Conservation (phyloP, 2,329 filamentous ascomycete species). For the Diplocarpon mali region DNA sequence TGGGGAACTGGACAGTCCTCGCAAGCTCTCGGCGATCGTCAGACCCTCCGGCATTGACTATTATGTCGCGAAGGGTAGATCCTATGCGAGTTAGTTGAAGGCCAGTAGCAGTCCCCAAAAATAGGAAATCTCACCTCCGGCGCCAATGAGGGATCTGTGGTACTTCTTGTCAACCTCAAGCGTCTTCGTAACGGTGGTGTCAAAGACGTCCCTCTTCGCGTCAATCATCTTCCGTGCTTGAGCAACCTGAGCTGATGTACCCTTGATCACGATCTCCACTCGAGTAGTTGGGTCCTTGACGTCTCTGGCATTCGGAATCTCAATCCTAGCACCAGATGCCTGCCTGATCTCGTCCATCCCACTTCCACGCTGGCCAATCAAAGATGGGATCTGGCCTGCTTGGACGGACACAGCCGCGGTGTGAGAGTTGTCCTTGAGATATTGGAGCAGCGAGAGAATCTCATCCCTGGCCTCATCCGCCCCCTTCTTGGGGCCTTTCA, state of each 20-base stretch:
- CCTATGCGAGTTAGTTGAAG: slow-evolving; percentile 38
- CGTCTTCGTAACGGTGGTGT: slow-evolving; percentile 75
- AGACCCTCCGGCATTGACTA: slow-evolving; percentile 78
- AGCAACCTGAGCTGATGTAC: slow-evolving; percentile 81
- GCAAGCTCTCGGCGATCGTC: slow-evolving; percentile 75
- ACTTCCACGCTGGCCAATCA: slow-evolving; percentile 83
- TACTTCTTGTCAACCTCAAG: slow-evolving; percentile 91
- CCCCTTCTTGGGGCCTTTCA: slow-evolving; percentile 86
- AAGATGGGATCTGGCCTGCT: slow-evolving; percentile 81
- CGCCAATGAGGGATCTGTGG: slow-evolving; percentile 81
- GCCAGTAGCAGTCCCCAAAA: background rate
- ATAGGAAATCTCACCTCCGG: slow-evolving; percentile 54
- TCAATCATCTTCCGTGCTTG: slow-evolving; percentile 85
- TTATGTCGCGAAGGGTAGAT: slow-evolving; percentile 74
- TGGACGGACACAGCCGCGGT: slow-evolving; percentile 73
- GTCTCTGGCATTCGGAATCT: slow-evolving; percentile 75
- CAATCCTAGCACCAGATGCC: slow-evolving; percentile 76
- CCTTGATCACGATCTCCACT: slow-evolving; percentile 85
- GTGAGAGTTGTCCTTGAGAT: slow-evolving; percentile 77
- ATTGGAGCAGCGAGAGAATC: slow-evolving; percentile 79
- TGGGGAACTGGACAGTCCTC: slow-evolving; percentile 89
- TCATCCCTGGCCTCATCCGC: slow-evolving; percentile 89
- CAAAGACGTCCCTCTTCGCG: slow-evolving; percentile 77
- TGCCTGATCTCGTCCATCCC: slow-evolving; percentile 86
- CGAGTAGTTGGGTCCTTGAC: slow-evolving; percentile 51